Percentiles rank a stretch among this genome's conserved stretches.
These are phyloP conservation scores for Fraxinus floribunda DNA, from an alignment of 305 asterid genomes.

Conservation along the genomic window DNA sequence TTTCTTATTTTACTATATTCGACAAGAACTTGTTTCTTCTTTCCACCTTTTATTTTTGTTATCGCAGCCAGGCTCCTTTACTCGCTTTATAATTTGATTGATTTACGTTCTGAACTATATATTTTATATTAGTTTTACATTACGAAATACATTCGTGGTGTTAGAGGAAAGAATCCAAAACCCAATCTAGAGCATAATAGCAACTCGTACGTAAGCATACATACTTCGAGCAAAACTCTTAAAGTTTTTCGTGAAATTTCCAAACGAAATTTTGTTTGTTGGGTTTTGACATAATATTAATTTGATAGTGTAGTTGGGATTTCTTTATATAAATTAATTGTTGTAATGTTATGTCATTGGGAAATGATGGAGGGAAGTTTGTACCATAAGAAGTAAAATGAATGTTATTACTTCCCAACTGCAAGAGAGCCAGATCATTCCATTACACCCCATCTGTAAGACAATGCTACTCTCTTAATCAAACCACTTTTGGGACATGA, in stretches of 20 bases:
- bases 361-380: conserved; percentile 24
- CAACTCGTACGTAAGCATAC: too few species aligned
- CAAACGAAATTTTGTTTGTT: background rate
- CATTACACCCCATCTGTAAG: conserved; percentile 18
- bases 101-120: background rate
- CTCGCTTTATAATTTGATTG: background rate
- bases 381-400: conserved; percentile 17
- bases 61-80: background rate
- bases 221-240: background rate
- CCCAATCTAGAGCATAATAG: background rate
- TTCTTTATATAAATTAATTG: background rate
- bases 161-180: background rate
- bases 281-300: background rate
- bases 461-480: conserved; percentile 12
- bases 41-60: background rate
- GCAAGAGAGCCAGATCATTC: background rate
- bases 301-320: background rate
- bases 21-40: background rate
- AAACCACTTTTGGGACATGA: background rate
- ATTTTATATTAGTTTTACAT: too few species aligned
- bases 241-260: background rate
- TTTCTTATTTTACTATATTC: conserved; percentile 9
- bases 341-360: background rate
- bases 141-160: background rate
- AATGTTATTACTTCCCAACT: conserved; percentile 25